A percentile compares a stretch with the other conserved stretches of the same genome.
Evolutionary conservation across 164 flowering plant genomes (phyloP).

Genomic region (Taxillus chinensis): DNA sequence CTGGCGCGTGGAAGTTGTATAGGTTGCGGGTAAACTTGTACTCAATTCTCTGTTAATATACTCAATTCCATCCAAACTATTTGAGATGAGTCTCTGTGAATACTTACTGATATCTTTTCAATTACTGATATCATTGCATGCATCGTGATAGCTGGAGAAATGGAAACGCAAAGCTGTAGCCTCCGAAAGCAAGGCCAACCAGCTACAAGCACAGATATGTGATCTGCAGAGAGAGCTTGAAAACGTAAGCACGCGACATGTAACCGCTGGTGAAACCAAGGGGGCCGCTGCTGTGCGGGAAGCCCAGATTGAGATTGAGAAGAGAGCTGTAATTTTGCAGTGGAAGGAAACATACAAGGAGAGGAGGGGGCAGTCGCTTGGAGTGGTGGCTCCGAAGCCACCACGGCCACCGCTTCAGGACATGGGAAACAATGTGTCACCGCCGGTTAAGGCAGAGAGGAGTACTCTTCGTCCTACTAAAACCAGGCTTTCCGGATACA

Average conservation of each 20-base stretch:
- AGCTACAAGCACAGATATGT: neutral
- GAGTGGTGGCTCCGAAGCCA: conserved; percentile 9
- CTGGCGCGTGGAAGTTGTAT: too few relatives aligned
- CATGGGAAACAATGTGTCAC: conserved; percentile 39
- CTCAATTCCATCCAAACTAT: too few relatives aligned
- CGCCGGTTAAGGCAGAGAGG: conserved; percentile 12
- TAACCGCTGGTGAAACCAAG: conserved; percentile 3
- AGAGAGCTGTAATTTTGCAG: neutral
- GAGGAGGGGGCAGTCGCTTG: conserved; percentile 3
- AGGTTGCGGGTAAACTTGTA: too few relatives aligned
- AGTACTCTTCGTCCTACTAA: too few relatives aligned
- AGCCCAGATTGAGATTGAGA: conserved; percentile 5
- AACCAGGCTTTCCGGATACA: too few relatives aligned
- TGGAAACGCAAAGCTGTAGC: conserved; percentile 56
- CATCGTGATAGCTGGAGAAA: conserved; percentile 39
- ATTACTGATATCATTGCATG: too few relatives aligned
- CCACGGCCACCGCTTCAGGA: conserved; percentile 41
- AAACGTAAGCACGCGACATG: conserved; percentile 7
- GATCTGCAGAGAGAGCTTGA: conserved; percentile 36
- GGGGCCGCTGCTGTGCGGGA: conserved; percentile 10
- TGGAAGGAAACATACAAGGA: conserved; percentile 18
- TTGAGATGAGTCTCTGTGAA: too few relatives aligned
- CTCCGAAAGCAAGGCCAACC: conserved; percentile 31
- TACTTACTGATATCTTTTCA: too few relatives aligned
- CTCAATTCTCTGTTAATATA: too few relatives aligned